Conservation (phyloP, 768 basidiomycete genomes). For the Trametopsis cervina region DNA sequence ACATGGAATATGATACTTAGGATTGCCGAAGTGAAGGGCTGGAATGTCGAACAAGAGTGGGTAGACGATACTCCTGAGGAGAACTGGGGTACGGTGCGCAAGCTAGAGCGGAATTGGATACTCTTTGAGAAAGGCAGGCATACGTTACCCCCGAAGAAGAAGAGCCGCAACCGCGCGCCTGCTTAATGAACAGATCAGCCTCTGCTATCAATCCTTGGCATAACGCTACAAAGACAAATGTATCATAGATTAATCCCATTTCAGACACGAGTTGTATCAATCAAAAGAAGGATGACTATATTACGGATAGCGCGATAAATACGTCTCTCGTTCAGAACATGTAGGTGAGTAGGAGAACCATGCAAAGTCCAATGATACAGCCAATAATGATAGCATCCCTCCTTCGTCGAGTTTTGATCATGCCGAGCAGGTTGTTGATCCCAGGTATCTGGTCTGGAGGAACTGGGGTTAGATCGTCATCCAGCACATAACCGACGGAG, state of each 20-base stretch:
- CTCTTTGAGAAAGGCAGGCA: conserved; percentile 49
- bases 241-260: no score
- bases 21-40: conserved; percentile 71
- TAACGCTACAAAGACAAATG: no score
- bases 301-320: not conserved
- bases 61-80: conserved; percentile 20
- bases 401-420: conserved; percentile 89
- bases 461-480: not conserved
- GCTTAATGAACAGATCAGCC: no score
- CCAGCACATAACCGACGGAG: not conserved
- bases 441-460: conserved; percentile 82
- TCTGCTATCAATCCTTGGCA: no score
- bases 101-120: conserved; percentile 67
- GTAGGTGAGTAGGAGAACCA: conserved; percentile 54
- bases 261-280: no score
- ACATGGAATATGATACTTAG: conserved; percentile 75
- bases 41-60: conserved; percentile 66
- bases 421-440: conserved; percentile 79
- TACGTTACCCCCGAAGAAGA: conserved; percentile 4
- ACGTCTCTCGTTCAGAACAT: conserved; percentile 25
- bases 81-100: conserved; percentile 59
- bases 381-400: conserved; percentile 89
- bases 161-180: not conserved
- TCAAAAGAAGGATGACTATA: no score
- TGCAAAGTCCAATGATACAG: conserved; percentile 78